Base-by-base conservation (phyloP, 2,329 filamentous ascomycete species). In the Ploettnerulaceae sp. region DNA sequence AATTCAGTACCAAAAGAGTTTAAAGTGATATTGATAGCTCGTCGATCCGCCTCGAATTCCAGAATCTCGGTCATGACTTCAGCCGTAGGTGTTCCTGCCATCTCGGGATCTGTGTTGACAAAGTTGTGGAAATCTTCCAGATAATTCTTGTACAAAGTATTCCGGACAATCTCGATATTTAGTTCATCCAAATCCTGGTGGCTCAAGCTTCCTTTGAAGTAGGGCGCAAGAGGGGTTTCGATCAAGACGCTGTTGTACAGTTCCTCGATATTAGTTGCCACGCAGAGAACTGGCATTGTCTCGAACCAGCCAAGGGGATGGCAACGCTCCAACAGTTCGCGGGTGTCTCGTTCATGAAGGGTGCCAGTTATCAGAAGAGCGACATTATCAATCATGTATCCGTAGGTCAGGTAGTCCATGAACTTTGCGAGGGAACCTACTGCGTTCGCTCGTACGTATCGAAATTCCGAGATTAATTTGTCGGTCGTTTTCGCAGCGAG, bases 341-440 rank as follows among this genome's bases (percentile, higher is more conserved):
- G 83, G 3, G 93, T 98, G 67, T 98, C 93, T 65, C 93, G 82
- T 71, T 98, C 94, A 70, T 98, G 93, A 22, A 98, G 79, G 9
- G 93, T 98, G 53, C 93, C 93, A 17, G 93, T 98, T 68, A 98
- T 98, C 62, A 98, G 81, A 31, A 98, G 83, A 29, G 94, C 93
- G 43, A 98, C 89, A 62, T 98, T 98, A 71, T 98, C 93, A 69
- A 98, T 98, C 93, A 98, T 98, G 76, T 98, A 98, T 53, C 90
- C 91, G 67, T 98, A 98, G 1, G 93, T 98, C 52, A 98, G 75
- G 69, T 95, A 98, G 68, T 97, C 89, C 80, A 98, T 89, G 69
- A 98, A 98, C 65, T 88, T 89, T 53, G 90, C 84, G 28, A 96
- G 81, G 1, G 89, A 88, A 12, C 93, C 93, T 2, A 88, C 88